Conservation (phyloP, 31 red algal species). For the Odonthalia washingtoniensis region DNA sequence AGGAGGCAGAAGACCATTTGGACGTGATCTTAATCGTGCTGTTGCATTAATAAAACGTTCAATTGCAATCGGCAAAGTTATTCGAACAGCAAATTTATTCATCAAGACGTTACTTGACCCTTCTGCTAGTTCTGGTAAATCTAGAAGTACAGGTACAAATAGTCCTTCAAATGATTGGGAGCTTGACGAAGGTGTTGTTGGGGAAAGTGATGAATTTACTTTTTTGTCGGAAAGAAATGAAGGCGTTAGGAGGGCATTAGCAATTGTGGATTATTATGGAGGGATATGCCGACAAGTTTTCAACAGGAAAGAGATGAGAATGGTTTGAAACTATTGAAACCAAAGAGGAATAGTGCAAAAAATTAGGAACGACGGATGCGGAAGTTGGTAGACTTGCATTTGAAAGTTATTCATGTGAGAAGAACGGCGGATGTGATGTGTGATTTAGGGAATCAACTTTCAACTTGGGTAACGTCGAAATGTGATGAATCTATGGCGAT, state of each 20-base stretch:
- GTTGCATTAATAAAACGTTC: slow-evolving; percentile 66
- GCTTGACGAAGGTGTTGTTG: no score
- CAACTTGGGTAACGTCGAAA: slow-evolving; percentile 52
- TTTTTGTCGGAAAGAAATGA: no score
- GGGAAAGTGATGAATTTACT: no score
- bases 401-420: slow-evolving; percentile 40
- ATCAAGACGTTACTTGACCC: slow-evolving; percentile 2
- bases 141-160: no score
- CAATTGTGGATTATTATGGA: slow-evolving; percentile 53
- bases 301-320: no score
- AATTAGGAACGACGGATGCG: slow-evolving; percentile 40
- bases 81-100: slow-evolving; percentile 45
- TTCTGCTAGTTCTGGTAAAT: background rate
- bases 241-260: slow-evolving; percentile 50
- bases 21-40: slow-evolving; percentile 46
- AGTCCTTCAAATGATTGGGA: no score
- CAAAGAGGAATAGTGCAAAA: slow-evolving; percentile 1
- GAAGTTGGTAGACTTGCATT: no score
- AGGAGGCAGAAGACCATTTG: slow-evolving; percentile 35
- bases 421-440: slow-evolving; percentile 52
- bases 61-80: no score
- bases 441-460: slow-evolving; percentile 54
- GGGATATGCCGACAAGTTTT: slow-evolving; percentile 55
- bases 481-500: slow-evolving; percentile 39
- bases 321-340: slow-evolving; percentile 22